Evolutionary conservation across 2,329 filamentous ascomycete genomes (phyloP), one percentile per base, ranked within the genome.

Genomic region (Dothideomycetidae sp.): DNA sequence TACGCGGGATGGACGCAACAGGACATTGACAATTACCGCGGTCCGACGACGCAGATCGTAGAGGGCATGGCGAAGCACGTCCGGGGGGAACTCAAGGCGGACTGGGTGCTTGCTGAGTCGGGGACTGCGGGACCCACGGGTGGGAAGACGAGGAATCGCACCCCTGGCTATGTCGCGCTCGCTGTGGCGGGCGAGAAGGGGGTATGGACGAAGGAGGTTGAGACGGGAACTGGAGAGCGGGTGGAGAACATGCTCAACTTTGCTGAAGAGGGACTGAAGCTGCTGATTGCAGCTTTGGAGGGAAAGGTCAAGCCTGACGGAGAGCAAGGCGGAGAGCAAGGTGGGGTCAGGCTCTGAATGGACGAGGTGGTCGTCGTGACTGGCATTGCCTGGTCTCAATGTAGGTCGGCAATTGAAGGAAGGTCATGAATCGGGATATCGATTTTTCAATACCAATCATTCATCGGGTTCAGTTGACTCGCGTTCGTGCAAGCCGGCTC

Each of bases 91-190:
- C 52, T 78, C 16, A 59, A 60, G 5, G 65, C 63, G 40, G 75
- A 70, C 12, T 78, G 75, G 49, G 66, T 66, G 5, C 49, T 77
- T 5, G 62, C 61, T 38, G 72, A 78, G 59, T 71, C 66, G 36
- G 74, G 74, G 1, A 78, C 73, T 2, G 74, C 73, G n/a, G 74
- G 74, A 1, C 74, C 74, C 5, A 74, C 68, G 1, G 71, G 68
- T 10, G 73, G 73, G 0, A 55, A 54, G 17, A 69, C 66, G 31
- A 59, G 56, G 43, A 77, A 76, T 50, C 55, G 73, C 28, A 70
- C 61, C 23, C 73, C 73, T 59, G 74, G 73, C 2, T 78, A 76
- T 59, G 70, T 77, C 17, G 73, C 73, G 11, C 52, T 79, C 26
- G 73, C 73, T n/a, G 69, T 78, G 5, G 65, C 65, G 14, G 63